These are phyloP conservation scores for Coffea canephora DNA, from an alignment of 257 asterid species.

Conservation along the genomic window DNA sequence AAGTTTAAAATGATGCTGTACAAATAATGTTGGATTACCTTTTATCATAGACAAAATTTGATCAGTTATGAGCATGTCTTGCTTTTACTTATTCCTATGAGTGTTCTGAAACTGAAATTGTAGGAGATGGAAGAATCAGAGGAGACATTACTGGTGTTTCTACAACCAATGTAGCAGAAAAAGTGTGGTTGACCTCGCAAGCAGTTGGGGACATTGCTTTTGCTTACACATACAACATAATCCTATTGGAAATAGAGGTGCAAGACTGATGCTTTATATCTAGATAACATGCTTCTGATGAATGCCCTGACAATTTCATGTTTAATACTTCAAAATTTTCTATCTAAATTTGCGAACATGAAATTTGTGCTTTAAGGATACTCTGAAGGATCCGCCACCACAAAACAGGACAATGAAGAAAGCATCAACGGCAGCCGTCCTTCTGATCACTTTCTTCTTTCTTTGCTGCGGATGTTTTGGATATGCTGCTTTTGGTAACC, in stretches of 20 bases:
- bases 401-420: constrained; percentile 66
- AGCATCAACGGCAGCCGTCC: constrained; percentile 44
- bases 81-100: background rate
- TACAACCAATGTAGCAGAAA: constrained; percentile 25
- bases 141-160: constrained; percentile 32
- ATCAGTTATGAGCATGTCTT: background rate
- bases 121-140: constrained; percentile 63
- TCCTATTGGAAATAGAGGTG: constrained; percentile 74
- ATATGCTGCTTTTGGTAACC: constrained; percentile 67
- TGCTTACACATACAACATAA: constrained; percentile 61
- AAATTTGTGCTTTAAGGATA: constrained; percentile 40
- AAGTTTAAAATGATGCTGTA: background rate
- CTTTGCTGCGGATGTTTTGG: constrained; percentile 65
- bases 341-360: background rate
- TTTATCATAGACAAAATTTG: background rate
- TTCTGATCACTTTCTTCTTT: constrained; percentile 52
- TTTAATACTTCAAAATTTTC: background rate
- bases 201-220: constrained; percentile 80
- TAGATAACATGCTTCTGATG: background rate
- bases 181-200: constrained; percentile 58
- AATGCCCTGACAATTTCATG: background rate
- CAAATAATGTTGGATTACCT: background rate
- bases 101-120: background rate
- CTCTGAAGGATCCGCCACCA: constrained; percentile 62
- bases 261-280: background rate